A percentile compares a stretch with the other conserved stretches of the same genome.
These are phyloP conservation scores for Nothophytophthora sp. DNA, from an alignment of 352 stramenopile species.

Conservation along the genomic window DNA sequence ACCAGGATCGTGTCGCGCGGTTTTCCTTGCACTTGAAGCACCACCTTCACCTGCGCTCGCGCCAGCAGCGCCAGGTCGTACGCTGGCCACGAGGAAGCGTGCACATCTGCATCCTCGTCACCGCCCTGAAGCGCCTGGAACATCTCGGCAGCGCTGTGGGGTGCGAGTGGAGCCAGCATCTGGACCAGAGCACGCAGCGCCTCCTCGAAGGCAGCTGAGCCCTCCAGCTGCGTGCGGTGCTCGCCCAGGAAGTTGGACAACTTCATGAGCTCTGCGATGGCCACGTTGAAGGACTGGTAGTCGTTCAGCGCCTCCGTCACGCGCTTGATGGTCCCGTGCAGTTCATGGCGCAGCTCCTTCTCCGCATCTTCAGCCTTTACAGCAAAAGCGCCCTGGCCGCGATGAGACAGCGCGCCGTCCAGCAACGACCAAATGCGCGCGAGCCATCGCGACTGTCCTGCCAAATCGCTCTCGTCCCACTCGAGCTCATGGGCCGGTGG, in stretches of 20 bases:
- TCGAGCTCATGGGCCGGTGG: constrained; percentile 89
- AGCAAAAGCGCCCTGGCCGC: not conserved
- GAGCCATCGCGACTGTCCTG: constrained; percentile 85
- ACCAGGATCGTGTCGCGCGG: constrained; percentile 74
- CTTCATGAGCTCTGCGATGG: constrained; percentile 92
- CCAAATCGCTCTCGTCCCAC: constrained; percentile 87
- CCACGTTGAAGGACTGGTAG: constrained; percentile 88
- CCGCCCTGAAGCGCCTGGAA: constrained; percentile 53
- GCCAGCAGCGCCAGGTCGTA: constrained; percentile 63
- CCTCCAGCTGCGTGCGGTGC: constrained; percentile 24
- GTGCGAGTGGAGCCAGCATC: constrained; percentile 81
- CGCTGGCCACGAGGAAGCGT: constrained; percentile 57
- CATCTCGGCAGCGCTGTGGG: constrained; percentile 82
- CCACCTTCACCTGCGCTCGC: constrained; percentile 75
- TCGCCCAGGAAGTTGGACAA: constrained; percentile 83
- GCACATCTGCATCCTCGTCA: constrained; percentile 44
- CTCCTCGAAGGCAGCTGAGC: constrained; percentile 53
- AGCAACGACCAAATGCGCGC: constrained; percentile 76
- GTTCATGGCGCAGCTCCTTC: constrained; percentile 49
- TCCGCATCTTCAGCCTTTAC: constrained; percentile 15
- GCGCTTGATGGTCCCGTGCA: constrained; percentile 83
- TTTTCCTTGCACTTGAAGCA: constrained; percentile 83
- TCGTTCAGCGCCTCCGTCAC: constrained; percentile 78
- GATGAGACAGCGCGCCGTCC: constrained; percentile 41
- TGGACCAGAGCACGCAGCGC: constrained; percentile 59